Percentiles rank a stretch among this genome's conserved stretches.
These are phyloP conservation scores for Penicillium chermesinum DNA, from an alignment of 495 filamentous ascomycete species.

Conservation along the genomic window DNA sequence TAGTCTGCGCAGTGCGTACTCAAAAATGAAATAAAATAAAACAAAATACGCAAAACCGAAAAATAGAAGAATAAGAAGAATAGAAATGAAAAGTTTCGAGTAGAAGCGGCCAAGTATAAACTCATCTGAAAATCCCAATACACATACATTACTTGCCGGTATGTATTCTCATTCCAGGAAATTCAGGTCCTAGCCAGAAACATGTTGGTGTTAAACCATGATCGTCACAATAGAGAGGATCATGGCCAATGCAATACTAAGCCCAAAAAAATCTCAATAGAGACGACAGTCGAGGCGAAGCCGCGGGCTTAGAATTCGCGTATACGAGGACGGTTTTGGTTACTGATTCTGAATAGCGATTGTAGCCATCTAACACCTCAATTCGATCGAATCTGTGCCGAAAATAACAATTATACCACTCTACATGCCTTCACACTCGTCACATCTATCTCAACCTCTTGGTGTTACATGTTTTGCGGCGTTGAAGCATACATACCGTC, in stretches of 20 bases:
- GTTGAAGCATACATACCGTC: not conserved
- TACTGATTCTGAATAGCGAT: not conserved
- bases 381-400: not conserved
- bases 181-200: not conserved
- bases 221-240: not conserved
- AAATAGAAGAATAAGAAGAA: no score
- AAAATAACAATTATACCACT: not conserved
- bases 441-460: not conserved
- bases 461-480: not conserved
- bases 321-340: not conserved
- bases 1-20: no score
- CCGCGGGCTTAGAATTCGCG: not conserved
- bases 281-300: not conserved
- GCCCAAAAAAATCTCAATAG: not conserved
- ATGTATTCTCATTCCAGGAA: not conserved
- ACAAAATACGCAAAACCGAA: no score
- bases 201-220: not conserved
- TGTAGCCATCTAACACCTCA: conserved; percentile 2
- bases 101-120: no score
- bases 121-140: not conserved
- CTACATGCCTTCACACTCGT: not conserved
- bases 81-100: no score
- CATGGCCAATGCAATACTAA: not conserved
- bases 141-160: not conserved
- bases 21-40: no score